phyloP scores from a whole-genome alignment of 2,329 filamentous ascomycete genomes.

The Arthrobotrys entomopaga region DNA sequence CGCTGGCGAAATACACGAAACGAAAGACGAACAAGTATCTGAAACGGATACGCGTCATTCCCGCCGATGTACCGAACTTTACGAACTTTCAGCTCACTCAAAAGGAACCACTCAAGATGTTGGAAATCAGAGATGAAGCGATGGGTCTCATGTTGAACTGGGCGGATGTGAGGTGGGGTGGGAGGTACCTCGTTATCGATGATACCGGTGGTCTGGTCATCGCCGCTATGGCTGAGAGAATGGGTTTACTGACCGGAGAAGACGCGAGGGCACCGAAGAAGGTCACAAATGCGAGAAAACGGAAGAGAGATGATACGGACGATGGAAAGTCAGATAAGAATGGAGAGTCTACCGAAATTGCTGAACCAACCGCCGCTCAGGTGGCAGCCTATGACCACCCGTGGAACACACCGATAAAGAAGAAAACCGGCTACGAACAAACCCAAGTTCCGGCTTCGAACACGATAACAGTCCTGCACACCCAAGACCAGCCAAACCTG shows the following conservation, averaged over 20 bases:
- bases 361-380: constrained; percentile 1
- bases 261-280: constrained; percentile 86
- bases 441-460: constrained; percentile 72
- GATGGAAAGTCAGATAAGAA: constrained; percentile 39
- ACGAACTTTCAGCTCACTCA: constrained; percentile 81
- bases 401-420: constrained; percentile 39
- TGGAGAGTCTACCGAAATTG: constrained; percentile 24
- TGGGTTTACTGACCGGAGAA: constrained; percentile 77
- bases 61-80: constrained; percentile 80
- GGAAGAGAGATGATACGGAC: constrained; percentile 42
- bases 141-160: constrained; percentile 84
- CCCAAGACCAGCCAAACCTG: constrained; percentile 87
- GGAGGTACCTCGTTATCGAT: constrained; percentile 83
- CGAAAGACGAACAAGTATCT: constrained; percentile 95
- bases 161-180: constrained; percentile 84
- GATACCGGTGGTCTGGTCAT: constrained; percentile 85
- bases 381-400: constrained; percentile 19
- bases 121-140: constrained; percentile 87
- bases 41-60: constrained; percentile 83
- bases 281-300: constrained; percentile 68
- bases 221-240: constrained; percentile 85
- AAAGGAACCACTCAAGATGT: constrained; percentile 79
- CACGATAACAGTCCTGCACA: constrained; percentile 82
- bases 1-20: constrained; percentile 93
- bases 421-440: constrained; percentile 66